These are phyloP conservation scores for Bifiguratus adelaidae DNA, from an alignment of 192 early-diverging fungal species.

Conservation along the genomic window DNA sequence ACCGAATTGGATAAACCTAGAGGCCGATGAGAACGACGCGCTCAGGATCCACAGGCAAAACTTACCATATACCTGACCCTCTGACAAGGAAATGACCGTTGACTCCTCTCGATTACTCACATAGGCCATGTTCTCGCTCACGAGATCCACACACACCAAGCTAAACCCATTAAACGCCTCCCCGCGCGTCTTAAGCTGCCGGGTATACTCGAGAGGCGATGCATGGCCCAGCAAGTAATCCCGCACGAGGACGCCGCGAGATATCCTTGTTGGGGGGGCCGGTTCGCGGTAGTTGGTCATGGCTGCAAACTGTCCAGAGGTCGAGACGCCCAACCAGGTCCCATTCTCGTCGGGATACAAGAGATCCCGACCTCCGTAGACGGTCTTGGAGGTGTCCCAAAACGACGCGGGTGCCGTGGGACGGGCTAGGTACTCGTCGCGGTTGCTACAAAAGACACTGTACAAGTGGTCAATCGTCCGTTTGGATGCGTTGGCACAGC, in stretches of 20 bases:
- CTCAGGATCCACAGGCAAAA: no score
- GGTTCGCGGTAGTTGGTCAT: constrained; percentile 34
- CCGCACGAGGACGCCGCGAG: constrained; percentile 29
- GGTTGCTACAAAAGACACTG: constrained; percentile 34
- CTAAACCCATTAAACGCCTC: constrained; percentile 30
- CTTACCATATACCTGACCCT: constrained; percentile 17
- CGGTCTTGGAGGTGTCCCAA: constrained; percentile 18
- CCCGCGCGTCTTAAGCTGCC: constrained; percentile 7
- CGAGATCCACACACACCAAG: constrained; percentile 22
- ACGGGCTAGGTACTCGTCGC: constrained; percentile 32
- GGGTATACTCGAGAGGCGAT: constrained; percentile 9
- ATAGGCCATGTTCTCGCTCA: constrained; percentile 10
- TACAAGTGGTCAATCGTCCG: neutral
- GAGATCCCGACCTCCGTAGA: constrained; percentile 30
- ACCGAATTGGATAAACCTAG: no score
- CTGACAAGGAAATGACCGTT: constrained; percentile 1
- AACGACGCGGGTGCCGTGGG: constrained; percentile 23
- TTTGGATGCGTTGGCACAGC: neutral
- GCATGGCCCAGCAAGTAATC: constrained; percentile 5
- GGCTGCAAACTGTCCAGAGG: constrained; percentile 26
- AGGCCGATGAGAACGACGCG: no score
- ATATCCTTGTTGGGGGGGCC: constrained; percentile 15
- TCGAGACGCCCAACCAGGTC: constrained; percentile 37
- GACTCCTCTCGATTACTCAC: constrained; percentile 24
- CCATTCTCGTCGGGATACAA: constrained; percentile 9